Evolutionary conservation across 805 yeast species (phyloP), one percentile per base, ranked within the genome.

Genomic region (Candida anglica): DNA sequence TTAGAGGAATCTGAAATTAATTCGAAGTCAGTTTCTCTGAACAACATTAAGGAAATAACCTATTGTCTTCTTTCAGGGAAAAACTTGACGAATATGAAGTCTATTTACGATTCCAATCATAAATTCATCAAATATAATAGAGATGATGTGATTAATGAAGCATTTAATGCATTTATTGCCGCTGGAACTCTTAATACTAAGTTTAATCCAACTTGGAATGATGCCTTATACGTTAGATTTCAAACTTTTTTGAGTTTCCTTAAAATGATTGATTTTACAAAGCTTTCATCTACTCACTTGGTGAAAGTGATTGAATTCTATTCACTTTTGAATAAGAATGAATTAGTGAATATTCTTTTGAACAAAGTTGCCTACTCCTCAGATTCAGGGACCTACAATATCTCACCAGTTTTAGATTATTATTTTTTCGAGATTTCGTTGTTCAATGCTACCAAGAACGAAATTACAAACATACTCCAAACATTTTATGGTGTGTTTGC

Each of bases 311-410:
- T 65, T 20, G 37, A 47, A 18, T 46, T 62, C 11, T 49, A 65
- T 33, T 42, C 63, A 0, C 26, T 37, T 1, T 41, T 40, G 11
- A 42, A 51, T 15, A 50, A 58, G 6, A 43, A 32, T 7, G 52
- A 49, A 4, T 28, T 46, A 4, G 46, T 63, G 37, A 50, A 50
- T 30, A 36, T 60, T 17, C 37, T 66, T 14, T 37, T 59, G 31
- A 45, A 41, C 28, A 32, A 32, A n/a, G 14, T 32, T 11, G 28
- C 29, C 8, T 32, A 32, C 24, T 19, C 28, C 7, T 21, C 34
- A 14, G 29, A 32, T 3, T 4, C 27, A 3, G 34, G 34, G 13
- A 11, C 19, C 15, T 32, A 32, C 21, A 32, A 32, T 22, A 25
- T 32, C 7, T 32, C 34, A 11, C 34, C 34, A 5, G 20, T 32